Percentiles rank a stretch among this genome's conserved stretches.
These are phyloP conservation scores for Eucalyptus pumila DNA, from an alignment of 345 rosid genomes.

Conservation along the genomic window DNA sequence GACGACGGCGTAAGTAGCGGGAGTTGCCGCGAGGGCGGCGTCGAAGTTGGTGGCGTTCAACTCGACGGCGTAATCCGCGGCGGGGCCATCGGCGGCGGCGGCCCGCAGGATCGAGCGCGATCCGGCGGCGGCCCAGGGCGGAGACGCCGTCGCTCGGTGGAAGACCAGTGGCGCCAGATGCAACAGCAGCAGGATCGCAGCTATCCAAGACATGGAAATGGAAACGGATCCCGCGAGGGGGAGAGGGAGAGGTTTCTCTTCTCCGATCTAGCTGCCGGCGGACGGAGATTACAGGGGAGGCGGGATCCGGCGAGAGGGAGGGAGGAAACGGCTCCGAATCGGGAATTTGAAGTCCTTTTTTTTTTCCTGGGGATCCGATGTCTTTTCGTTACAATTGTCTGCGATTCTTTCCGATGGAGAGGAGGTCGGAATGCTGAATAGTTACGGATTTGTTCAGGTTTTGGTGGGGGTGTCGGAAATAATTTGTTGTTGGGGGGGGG, in stretches of 20 bases:
- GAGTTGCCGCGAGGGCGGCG: conserved; percentile 44
- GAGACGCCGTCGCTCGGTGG: neutral
- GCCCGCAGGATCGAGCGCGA: conserved; percentile 65
- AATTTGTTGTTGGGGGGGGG: neutral
- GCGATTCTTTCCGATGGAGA: neutral
- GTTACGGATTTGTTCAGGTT: neutral
- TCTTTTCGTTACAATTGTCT: neutral
- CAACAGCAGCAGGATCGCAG: conserved; percentile 15
- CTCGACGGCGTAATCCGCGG: conserved; percentile 52
- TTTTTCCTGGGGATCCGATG: neutral
- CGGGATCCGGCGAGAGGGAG: neutral
- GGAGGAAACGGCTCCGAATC: neutral
- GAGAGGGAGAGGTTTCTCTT: neutral
- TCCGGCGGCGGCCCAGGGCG: conserved; percentile 2
- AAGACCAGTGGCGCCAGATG: conserved; percentile 9
- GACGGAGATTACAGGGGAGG: neutral
- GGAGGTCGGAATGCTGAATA: neutral
- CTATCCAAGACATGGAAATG: conserved; percentile 31
- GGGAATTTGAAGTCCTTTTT: neutral
- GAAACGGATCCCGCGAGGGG: neutral
- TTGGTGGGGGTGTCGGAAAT: neutral
- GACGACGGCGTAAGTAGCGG: conserved; percentile 69
- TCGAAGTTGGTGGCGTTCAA: conserved; percentile 65
- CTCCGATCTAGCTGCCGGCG: neutral
- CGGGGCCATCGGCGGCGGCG: conserved; percentile 2